phyloP scores from a whole-genome alignment of 2,329 filamentous ascomycete species.

The Colletotrichum lini region DNA sequence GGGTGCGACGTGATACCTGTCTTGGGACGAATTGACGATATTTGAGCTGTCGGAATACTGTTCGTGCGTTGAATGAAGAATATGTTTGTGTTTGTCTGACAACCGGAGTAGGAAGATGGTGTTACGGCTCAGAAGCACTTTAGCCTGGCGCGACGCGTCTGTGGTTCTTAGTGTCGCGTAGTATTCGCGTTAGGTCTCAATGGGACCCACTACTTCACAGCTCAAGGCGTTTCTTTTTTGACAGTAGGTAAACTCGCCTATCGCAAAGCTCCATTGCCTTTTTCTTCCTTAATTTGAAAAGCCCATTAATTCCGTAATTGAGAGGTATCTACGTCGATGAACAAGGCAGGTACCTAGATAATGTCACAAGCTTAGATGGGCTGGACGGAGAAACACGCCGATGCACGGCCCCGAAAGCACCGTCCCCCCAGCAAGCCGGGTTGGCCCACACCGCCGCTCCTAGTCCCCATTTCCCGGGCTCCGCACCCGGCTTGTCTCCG shows the following conservation, averaged over 20 bases:
- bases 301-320: too few species aligned
- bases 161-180: background rate
- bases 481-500: background rate
- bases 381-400: background rate
- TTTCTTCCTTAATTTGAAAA: too few species aligned
- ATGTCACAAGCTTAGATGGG: background rate
- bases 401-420: background rate
- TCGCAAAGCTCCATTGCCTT: too few species aligned
- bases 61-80: background rate
- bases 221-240: background rate
- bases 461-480: background rate
- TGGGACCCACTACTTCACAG: background rate
- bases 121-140: background rate
- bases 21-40: background rate
- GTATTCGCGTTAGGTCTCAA: background rate
- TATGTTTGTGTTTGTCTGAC: too few species aligned
- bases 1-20: too few species aligned
- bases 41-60: background rate
- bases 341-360: too few species aligned
- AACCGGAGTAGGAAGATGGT: background rate
- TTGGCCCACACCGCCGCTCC: background rate
- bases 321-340: too few species aligned
- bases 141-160: conserved; percentile 6
- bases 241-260: background rate
- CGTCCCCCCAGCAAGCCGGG: background rate